Conservation (phyloP, 106 monocot species). For the Cymbidium sinense region DNA sequence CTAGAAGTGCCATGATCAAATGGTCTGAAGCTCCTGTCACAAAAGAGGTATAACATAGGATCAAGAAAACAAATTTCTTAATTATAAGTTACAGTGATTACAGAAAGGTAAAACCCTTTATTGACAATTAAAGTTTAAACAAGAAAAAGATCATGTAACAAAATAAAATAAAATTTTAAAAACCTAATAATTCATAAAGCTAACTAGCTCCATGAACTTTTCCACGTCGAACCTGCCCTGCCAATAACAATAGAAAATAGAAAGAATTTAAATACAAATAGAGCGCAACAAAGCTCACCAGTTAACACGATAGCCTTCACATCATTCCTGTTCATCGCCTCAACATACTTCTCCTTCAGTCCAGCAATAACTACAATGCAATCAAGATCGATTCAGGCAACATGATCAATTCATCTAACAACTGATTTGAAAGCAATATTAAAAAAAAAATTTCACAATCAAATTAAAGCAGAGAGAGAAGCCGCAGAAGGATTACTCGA, state of each 20-base stretch:
- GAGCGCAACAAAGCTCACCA: conserved; percentile 33
- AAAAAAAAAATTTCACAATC: neutral
- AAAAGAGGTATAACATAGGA: no score
- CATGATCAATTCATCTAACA: neutral
- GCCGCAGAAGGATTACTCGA: conserved; percentile 2
- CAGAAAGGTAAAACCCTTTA: neutral
- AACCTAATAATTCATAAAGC: neutral
- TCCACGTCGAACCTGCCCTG: neutral
- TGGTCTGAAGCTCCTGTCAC: no score
- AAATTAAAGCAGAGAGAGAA: neutral
- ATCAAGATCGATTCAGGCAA: neutral
- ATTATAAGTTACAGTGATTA: neutral
- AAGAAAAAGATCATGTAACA: no score
- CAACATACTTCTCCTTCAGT: conserved; percentile 61
- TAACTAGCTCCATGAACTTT: neutral
- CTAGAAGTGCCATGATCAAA: no score
- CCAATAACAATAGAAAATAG: neutral
- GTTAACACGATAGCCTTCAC: conserved; percentile 86
- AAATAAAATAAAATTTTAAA: neutral
- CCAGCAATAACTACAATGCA: conserved; percentile 36
- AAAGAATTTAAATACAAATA: neutral
- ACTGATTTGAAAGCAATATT: neutral
- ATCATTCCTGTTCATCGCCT: conserved; percentile 69
- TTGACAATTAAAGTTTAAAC: neutral
- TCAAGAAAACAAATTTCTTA: no score